Evolutionary conservation across 1,139 yeast species (phyloP).

Genomic region (Citeromyces hawaiiensis): DNA sequence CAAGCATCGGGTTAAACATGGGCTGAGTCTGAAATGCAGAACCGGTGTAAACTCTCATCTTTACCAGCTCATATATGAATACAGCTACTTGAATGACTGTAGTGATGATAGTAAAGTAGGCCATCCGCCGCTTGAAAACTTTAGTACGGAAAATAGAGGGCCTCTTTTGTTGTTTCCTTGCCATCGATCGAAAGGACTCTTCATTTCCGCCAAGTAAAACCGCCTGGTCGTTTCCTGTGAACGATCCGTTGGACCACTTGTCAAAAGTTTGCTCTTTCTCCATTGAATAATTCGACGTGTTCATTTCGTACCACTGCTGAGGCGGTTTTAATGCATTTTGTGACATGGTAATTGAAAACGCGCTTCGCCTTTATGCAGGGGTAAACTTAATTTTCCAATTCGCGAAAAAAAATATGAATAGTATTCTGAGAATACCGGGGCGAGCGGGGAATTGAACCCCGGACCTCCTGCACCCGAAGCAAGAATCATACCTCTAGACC

Average conservation of each 20-base stretch:
- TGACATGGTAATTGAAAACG: neutral
- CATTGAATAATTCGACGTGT: neutral
- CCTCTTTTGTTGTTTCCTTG: neutral
- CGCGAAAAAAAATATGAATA: neutral
- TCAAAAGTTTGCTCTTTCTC: neutral
- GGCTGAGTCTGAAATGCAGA: constrained; percentile 61
- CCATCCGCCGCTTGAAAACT: neutral
- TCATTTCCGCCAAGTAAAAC: neutral
- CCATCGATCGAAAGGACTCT: neutral
- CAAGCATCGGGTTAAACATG: constrained; percentile 67
- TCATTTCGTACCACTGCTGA: neutral
- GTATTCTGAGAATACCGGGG: constrained; percentile 40
- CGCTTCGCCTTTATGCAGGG: constrained; percentile 1
- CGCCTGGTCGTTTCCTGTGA: constrained; percentile 1
- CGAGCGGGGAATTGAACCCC: constrained; percentile 89
- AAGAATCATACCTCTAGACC: constrained; percentile 2
- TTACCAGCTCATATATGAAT: constrained; percentile 54
- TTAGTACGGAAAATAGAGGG: neutral
- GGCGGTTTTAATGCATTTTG: neutral
- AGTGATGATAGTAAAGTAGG: constrained; percentile 33
- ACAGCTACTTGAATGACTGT: constrained; percentile 41
- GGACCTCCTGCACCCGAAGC: constrained; percentile 65
- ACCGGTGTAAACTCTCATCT: constrained; percentile 50
- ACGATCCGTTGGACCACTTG: neutral
- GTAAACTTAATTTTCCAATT: neutral